Evolutionary conservation across 2,329 filamentous ascomycete species (phyloP), one percentile per base, ranked within the genome.

Genomic region (Ceratocystis diversiconidia): DNA sequence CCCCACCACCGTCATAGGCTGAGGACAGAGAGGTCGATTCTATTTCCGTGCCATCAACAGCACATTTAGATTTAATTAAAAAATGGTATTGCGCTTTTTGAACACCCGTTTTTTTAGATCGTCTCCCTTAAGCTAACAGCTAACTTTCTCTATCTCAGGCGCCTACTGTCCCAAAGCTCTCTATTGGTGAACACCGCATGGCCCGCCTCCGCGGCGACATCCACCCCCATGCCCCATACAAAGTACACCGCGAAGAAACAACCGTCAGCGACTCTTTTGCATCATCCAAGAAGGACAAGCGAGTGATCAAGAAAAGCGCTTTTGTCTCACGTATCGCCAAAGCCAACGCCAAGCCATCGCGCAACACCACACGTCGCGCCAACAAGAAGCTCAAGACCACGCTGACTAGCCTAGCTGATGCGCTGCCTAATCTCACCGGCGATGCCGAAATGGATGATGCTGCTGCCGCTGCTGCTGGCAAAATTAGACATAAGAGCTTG

Each of bases 271-370:
- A 85, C 73, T 69, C 73, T 68, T 92, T 92, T 75, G 78, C 85
- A 68, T 82, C 85, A 65, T 85, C 81, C 69, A 97, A 96, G 76
- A 86, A 83, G 73, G 89, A 95, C 78, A 95, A 92, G 78, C 88
- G 87, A 28, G 78, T 81, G 43, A 89, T 95, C 71, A 92, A 91
- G 73, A 90, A 90, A 79, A 87, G 88, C 0, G 77, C 85, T 15
- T 90, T 97, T 69, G 79, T 95, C 32, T 86, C 85, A 22, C 88
- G 86, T 69, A 88, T 96, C 71, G 78, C 85, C 69, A 90, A 91
- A 70, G 76, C 79, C 5, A 72, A 69, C 71, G 74, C 64, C 84
- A 80, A 72, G 74, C 80, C 7, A 77, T 80, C n/a, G 86, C 87
- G 74, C 81, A 85, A 6, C 48, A 32, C 59, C 19, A 28, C 44